These are phyloP conservation scores for Helenozyma baotianmanensis DNA, from an alignment of 805 yeast species.

Conservation along the genomic window DNA sequence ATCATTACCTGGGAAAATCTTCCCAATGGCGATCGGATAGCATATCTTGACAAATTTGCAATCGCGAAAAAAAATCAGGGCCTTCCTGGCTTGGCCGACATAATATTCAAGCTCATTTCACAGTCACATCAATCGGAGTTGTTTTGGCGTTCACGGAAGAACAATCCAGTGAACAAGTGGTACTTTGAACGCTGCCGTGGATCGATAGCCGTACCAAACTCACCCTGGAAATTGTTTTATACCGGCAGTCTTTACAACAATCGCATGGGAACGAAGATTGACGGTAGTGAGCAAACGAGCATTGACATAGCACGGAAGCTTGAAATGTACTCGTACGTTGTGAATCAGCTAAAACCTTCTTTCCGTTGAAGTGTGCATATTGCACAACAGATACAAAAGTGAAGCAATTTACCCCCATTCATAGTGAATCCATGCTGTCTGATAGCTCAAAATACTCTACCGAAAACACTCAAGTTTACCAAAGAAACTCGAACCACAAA, in stretches of 20 bases:
- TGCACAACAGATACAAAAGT: too few relatives aligned
- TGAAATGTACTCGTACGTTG: constrained; percentile 9
- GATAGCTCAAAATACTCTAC: too few relatives aligned
- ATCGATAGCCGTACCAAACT: constrained; percentile 37
- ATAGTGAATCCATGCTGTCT: too few relatives aligned
- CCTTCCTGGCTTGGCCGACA: constrained; percentile 88
- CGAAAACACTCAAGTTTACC: too few relatives aligned
- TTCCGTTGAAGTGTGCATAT: constrained; percentile 1
- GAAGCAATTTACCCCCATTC: too few relatives aligned
- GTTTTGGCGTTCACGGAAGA: constrained; percentile 84
- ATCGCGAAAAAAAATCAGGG: constrained; percentile 83
- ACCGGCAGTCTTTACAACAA: constrained; percentile 39
- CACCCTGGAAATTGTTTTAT: constrained; percentile 39
- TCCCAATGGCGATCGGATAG: constrained; percentile 36
- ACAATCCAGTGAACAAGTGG: constrained; percentile 95
- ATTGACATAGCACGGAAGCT: constrained; percentile 14
- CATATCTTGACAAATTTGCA: constrained; percentile 92
- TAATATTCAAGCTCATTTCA: constrained; percentile 77
- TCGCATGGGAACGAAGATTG: constrained; percentile 22
- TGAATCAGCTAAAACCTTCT: constrained; percentile 10
- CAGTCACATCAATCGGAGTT: constrained; percentile 66
- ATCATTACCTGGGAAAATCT: constrained; percentile 75
- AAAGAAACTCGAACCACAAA: too few relatives aligned
- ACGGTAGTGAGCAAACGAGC: constrained; percentile 9
- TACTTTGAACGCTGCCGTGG: constrained; percentile 89